Conservation (phyloP, 192 early-diverging fungal species). For the Haplosporangium gracile region DNA sequence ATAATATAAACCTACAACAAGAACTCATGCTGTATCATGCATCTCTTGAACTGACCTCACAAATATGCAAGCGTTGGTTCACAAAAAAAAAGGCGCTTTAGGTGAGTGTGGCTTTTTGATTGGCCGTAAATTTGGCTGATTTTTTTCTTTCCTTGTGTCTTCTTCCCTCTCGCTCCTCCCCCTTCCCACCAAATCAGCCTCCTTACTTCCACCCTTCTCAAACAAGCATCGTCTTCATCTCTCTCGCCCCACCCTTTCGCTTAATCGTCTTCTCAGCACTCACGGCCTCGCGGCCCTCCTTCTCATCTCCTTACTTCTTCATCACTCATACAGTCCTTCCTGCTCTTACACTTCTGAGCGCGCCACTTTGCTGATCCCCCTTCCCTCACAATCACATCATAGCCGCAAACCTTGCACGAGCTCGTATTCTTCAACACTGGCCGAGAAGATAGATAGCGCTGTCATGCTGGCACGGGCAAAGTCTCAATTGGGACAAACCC, state of each 20-base stretch:
- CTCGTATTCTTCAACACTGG: neutral
- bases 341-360: neutral
- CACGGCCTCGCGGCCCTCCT: neutral
- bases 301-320: neutral
- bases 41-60: no score
- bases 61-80: no score
- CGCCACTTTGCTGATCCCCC: neutral
- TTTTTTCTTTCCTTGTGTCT: neutral
- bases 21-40: neutral
- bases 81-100: slow-evolving; percentile 1
- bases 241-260: neutral
- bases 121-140: no score
- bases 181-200: neutral
- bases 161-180: neutral
- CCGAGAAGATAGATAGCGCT: neutral
- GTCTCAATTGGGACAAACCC: neutral
- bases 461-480: neutral
- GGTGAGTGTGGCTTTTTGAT: neutral
- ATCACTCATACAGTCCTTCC: neutral
- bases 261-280: neutral
- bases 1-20: neutral
- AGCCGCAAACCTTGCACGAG: neutral
- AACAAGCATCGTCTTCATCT: neutral
- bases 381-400: no score
- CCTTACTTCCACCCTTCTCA: neutral